Evolutionary conservation across 2,329 filamentous ascomycete genomes (phyloP).

Genomic region (Penicillium sp.): DNA sequence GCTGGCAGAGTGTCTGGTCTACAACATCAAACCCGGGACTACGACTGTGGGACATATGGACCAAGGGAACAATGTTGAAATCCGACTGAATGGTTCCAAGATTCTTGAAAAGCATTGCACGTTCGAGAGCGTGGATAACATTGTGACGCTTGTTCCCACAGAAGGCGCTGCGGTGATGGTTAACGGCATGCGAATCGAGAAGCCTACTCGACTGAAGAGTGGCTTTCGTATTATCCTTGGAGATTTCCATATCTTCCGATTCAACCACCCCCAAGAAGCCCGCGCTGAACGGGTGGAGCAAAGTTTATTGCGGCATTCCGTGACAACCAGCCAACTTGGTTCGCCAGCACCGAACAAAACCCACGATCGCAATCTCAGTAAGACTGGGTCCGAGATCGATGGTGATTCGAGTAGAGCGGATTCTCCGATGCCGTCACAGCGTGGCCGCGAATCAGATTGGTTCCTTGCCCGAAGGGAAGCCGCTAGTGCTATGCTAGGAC

Average conservation of each 20-base stretch:
- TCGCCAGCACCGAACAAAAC: conserved; percentile 62
- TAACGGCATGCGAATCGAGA: conserved; percentile 85
- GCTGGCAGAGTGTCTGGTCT: conserved; percentile 91
- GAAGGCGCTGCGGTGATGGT: conserved; percentile 98
- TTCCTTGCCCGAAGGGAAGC: conserved; percentile 89
- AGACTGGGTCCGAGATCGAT: conserved; percentile 73
- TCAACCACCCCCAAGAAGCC: conserved; percentile 96
- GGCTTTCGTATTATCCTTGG: conserved; percentile 94
- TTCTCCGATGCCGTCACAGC: conserved; percentile 70
- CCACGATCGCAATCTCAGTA: conserved; percentile 80
- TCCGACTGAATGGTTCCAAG: conserved; percentile 87
- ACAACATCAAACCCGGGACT: conserved; percentile 93
- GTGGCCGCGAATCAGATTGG: conserved; percentile 82
- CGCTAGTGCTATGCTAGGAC: conserved; percentile 82
- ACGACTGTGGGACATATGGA: conserved; percentile 95
- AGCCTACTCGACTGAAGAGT: conserved; percentile 80
- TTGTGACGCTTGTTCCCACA: conserved; percentile 84
- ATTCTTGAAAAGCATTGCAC: conserved; percentile 90
- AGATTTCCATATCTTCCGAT: conserved; percentile 97
- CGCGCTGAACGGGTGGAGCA: conserved; percentile 86
- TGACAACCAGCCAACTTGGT: conserved; percentile 62
- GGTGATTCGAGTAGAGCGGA: conserved; percentile 69
- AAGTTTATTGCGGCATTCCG: conserved; percentile 81
- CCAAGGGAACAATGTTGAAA: conserved; percentile 77
- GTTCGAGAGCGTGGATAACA: conserved; percentile 90